Evolutionary conservation across 1,139 yeast genomes (phyloP), one percentile per base, ranked within the genome.

Genomic region (Pichia sp.): DNA sequence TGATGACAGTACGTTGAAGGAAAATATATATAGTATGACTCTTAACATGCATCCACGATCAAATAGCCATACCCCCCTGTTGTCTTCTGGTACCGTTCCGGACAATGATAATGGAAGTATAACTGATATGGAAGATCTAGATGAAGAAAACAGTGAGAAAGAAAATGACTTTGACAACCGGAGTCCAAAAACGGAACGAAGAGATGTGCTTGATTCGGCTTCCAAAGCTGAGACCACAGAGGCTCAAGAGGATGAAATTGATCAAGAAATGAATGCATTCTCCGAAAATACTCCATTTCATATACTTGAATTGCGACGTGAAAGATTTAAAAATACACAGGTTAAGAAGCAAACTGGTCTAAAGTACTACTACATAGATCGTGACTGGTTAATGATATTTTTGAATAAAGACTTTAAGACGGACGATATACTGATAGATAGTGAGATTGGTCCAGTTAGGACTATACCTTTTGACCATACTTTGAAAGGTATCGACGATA

Each of bases 51-150:
- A 45, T 24, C n/a, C 29, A 12, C 46, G 40, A 42, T 54, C 56
- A 8, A 44, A 41, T 10, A 48, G n/a, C 17, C 56, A 54, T 24
- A 51, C 56, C 2, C 54, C 56, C 7, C 50, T 54, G 56, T 33
- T 54, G 31, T 41, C 52, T 1, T 24, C 50, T 1, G 50, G 45
- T 7, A 48, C 29, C 3, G 20, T 14, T 4, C 44, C 8, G n/a
- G 51, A 24, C 3, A 43, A 24, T 20, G 53, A 53, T 20, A 20
- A 30, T 34, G 56, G 50, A 12, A 44, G 46, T 36, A 46, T 47
- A 16, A 24, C 53, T 4, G 50, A 49, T 17, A 40, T 49, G 17
- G 53, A 53, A 34, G 45, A 45, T 14, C 29, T 27, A 16, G 44
- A 43, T 12, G 40, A 14, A 9, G 17, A 10, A 7, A 48, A 41